Evolutionary conservation across 176 grass and related monocot species (phyloP).

Genomic region (Miscanthus lutarioriparius): DNA sequence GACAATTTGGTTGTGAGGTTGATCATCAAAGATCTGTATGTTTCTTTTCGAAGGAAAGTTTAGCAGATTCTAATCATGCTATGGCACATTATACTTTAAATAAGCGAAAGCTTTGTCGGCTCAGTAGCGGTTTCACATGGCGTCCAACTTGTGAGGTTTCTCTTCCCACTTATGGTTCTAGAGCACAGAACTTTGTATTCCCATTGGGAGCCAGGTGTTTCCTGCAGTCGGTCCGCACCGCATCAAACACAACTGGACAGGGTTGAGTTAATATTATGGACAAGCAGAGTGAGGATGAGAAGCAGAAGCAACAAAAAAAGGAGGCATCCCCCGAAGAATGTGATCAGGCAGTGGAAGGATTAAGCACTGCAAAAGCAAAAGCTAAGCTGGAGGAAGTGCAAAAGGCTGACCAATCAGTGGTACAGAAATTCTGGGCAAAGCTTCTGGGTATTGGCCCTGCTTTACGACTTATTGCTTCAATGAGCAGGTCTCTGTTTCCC

Average conservation of each 20-base stretch:
- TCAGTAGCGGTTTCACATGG: slow-evolving; percentile 33
- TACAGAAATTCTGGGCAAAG: slow-evolving; percentile 64
- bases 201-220: slow-evolving; percentile 66
- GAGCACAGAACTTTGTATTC: slow-evolving; percentile 36
- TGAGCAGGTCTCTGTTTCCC: slow-evolving; percentile 71
- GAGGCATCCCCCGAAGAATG: slow-evolving; percentile 87
- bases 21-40: slow-evolving; percentile 33
- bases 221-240: slow-evolving; percentile 41
- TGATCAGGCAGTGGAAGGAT: slow-evolving; percentile 88
- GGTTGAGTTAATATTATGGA: slow-evolving; percentile 24
- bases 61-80: slow-evolving; percentile 26
- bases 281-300: slow-evolving; percentile 55
- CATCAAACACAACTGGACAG: slow-evolving; percentile 44
- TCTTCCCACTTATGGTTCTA: slow-evolving; percentile 36
- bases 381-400: slow-evolving; percentile 68
- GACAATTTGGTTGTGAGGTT: slow-evolving; percentile 40
- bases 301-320: slow-evolving; percentile 53
- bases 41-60: slow-evolving; percentile 32
- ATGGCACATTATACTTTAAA: slow-evolving; percentile 19
- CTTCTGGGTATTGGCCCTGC: slow-evolving; percentile 83
- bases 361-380: slow-evolving; percentile 83
- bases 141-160: slow-evolving; percentile 24
- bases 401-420: slow-evolving; percentile 55
- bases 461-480: slow-evolving; percentile 71
- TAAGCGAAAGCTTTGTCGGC: slow-evolving; percentile 23